Conservation (phyloP, 352 stramenopile species). For the Peronospora destructor region DNA sequence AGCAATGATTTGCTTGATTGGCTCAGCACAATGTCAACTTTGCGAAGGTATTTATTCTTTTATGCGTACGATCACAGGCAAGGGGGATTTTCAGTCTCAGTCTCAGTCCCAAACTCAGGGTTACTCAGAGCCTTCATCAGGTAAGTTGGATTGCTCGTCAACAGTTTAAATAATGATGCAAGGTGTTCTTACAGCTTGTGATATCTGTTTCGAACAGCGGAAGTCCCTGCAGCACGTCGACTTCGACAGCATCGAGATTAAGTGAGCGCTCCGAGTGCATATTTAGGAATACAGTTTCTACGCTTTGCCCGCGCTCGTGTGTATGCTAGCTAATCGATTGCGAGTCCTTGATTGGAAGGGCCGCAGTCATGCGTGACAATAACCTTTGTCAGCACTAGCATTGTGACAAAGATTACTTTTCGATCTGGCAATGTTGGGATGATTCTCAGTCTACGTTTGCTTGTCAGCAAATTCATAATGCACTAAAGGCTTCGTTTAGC, state of each 20-base stretch:
- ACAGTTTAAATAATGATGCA: not conserved
- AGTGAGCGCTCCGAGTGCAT: constrained; percentile 17
- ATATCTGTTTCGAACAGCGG: constrained; percentile 11
- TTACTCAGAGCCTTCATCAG: constrained; percentile 33
- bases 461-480: too few relatives aligned
- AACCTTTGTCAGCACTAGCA: too few relatives aligned
- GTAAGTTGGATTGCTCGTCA: constrained; percentile 11
- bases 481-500: too few relatives aligned
- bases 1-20: not conserved
- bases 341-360: too few relatives aligned
- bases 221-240: constrained; percentile 32
- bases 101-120: constrained; percentile 36
- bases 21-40: not conserved
- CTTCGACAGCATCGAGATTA: constrained; percentile 45
- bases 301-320: not conserved
- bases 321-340: too few relatives aligned
- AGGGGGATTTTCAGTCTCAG: constrained; percentile 19
- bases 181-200: constrained; percentile 9
- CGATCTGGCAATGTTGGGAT: too few relatives aligned
- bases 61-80: constrained; percentile 8
- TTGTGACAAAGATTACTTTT: too few relatives aligned
- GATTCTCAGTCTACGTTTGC: too few relatives aligned
- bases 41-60: constrained; percentile 1
- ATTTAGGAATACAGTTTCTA: constrained; percentile 1
- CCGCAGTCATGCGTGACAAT: too few relatives aligned